Evolutionary conservation across 371 early-diverging fungal species (phyloP).

Genomic region (Lichtheimia ornata): DNA sequence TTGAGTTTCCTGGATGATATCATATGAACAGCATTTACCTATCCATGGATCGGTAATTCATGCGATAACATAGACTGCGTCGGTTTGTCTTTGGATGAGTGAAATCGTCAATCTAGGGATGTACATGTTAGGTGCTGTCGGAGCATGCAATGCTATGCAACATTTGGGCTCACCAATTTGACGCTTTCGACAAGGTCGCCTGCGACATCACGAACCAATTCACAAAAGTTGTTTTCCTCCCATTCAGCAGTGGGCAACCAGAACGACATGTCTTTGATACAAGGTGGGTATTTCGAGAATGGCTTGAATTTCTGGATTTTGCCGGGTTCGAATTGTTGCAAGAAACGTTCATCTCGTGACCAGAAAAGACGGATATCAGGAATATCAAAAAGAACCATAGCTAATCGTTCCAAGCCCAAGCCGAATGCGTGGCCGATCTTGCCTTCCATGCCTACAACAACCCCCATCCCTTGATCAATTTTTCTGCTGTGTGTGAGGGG

Average conservation of each 20-base stretch:
- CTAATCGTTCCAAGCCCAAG: constrained; percentile 94
- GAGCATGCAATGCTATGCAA: neutral
- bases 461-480: too few species aligned
- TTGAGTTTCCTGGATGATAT: neutral
- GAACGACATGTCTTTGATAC: constrained; percentile 94
- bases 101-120: constrained; percentile 82
- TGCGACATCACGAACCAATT: constrained; percentile 89
- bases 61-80: constrained; percentile 88
- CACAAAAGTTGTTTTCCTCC: constrained; percentile 93
- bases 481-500: too few species aligned
- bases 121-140: neutral
- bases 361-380: constrained; percentile 98
- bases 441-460: constrained; percentile 54
- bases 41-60: constrained; percentile 92
- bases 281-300: constrained; percentile 83
- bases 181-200: constrained; percentile 94
- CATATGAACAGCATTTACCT: constrained; percentile 35
- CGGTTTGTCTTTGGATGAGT: constrained; percentile 81
- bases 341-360: constrained; percentile 89
- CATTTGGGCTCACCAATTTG: constrained; percentile 55
- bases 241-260: constrained; percentile 73
- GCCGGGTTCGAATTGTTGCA: constrained; percentile 79
- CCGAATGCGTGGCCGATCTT: constrained; percentile 97
- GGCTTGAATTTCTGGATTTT: constrained; percentile 72
- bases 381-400: constrained; percentile 94